Evolutionary conservation across 2,329 filamentous ascomycete species (phyloP), one percentile per base, ranked within the genome.

Genomic region (Colletotrichum tamarilloi): DNA sequence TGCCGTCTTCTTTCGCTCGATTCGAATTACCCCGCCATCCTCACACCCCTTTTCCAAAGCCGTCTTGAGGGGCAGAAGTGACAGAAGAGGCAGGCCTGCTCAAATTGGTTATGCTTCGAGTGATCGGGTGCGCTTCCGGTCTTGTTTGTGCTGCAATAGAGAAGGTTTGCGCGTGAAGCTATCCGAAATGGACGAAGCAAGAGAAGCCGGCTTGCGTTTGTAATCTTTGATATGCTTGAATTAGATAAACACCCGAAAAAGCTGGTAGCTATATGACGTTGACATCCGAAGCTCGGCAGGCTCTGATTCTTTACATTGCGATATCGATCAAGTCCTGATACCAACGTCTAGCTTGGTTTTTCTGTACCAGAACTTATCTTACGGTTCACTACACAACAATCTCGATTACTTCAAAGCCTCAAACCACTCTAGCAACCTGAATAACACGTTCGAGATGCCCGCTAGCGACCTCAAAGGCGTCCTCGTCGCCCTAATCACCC

Each of bases 401-500:
- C 6, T 19, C 7, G 5, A 42, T 7, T 42, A 16, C 38, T 19
- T 16, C 14, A 16, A 19, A 8, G 0, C 16, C 38, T 19, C 38
- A 42, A 42, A 42, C 7, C 16, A 42, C 16, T 42, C 38, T 6
- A 16, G 16, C 5, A 3, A 7, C 14, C 16, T 16, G 16, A 42
- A 19, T 6, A 42, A 42, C 16, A 42, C 16, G 14, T 28, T 4
- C 32, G 38, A 14, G 0, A 69, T 71, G 62, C 38, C 26, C 9
- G 38, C 62, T 1, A 63, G 76, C 67, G 78, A 77, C 64, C 77
- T 82, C 59, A 77, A 76, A 53, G 86, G 86, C 74, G 86, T 88
- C 71, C 80, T 87, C 74, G 86, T 87, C 52, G 86, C 86, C 66
- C 79, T 88, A 12, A 83, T 85, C 76, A 88, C 86, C 22, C 85